Evolutionary conservation across 495 filamentous ascomycete genomes (phyloP).

Genomic region (Hypoxylon crocopeplum): DNA sequence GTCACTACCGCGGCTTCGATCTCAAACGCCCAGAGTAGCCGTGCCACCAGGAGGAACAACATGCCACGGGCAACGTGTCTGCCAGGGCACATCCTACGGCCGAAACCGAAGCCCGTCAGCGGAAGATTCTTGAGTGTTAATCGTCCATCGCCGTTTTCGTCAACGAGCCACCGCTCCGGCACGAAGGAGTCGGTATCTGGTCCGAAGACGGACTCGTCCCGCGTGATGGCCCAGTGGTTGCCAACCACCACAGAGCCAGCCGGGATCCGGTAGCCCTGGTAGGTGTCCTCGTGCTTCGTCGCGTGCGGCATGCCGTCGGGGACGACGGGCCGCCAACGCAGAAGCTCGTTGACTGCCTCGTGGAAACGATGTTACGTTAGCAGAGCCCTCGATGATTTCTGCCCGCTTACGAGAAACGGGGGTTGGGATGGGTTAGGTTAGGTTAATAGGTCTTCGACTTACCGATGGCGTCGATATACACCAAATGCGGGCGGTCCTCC

Average conservation of each 20-base stretch:
- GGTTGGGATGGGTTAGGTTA: too few relatives aligned
- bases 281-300: constrained; percentile 54
- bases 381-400: too few relatives aligned
- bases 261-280: constrained; percentile 50
- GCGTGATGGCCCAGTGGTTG: constrained; percentile 60
- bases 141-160: constrained; percentile 41
- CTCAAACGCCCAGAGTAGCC: constrained; percentile 56
- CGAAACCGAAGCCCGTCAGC: constrained; percentile 58
- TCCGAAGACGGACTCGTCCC: constrained; percentile 54
- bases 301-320: constrained; percentile 59
- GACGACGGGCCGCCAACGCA: constrained; percentile 61
- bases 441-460: too few relatives aligned
- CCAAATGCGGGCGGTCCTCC: constrained; percentile 51
- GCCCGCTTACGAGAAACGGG: too few relatives aligned
- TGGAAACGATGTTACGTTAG: too few relatives aligned
- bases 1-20: too few relatives aligned
- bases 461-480: constrained; percentile 48
- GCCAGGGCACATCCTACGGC: constrained; percentile 56
- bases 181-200: constrained; percentile 56
- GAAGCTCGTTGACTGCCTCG: too few relatives aligned
- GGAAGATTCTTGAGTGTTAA: constrained; percentile 52
- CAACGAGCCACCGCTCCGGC: constrained; percentile 51
- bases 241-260: constrained; percentile 52
- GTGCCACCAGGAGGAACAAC: constrained; percentile 53
- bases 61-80: constrained; percentile 54